Base-by-base conservation (phyloP, 257 asterid genomes). In the Nicotiana benthamiana region DNA sequence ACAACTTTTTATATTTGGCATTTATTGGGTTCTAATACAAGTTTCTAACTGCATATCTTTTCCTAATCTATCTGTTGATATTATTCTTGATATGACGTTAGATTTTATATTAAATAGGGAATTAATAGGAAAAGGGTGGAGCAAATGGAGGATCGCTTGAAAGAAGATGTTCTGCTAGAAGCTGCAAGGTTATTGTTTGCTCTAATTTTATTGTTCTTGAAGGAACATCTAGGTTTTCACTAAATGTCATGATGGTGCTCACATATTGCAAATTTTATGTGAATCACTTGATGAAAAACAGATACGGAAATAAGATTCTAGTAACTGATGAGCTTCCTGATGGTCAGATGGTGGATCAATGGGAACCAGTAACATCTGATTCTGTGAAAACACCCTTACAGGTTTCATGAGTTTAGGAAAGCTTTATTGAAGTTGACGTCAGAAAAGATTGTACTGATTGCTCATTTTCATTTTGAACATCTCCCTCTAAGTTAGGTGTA, bases 331-430 rank as follows among this genome's bases (percentile, higher is more conserved):
- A 95, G 86, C 90, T 95, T 74, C 99, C 98, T 86, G 97, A 95
- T 89, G 99, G 99, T 85, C 99, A 95, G 88, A 95, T 95, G 99
- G 99, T 95, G 83, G 99, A 95, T 87, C 99, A 95, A 81, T 95
- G 99, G 99, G 99, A 95, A 86, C 97, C 99, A 81, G 93, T 95
- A 84, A 87, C 92, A 75, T 80, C 26, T 83, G 93, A 90, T 86
- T 93, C 95, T 43, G 93, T 95, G 80, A 93, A 91, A 90, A 95
- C 99, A 77, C 99, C 99, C 24, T 89, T 95, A 24, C 94, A 95
- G 98, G 99, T 95, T 84, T 81, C 54, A 48, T 54, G 6, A 13
- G 46, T 26, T 27, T 74, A 48, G 24, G 20, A 48, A 74, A 48
- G 26, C 43, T 74, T 74, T 24, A 3, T 74, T 74, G 61, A 74